Evolutionary conservation across 2,329 filamentous ascomycete species (phyloP).

Genomic region (Diaporthe nobilis): DNA sequence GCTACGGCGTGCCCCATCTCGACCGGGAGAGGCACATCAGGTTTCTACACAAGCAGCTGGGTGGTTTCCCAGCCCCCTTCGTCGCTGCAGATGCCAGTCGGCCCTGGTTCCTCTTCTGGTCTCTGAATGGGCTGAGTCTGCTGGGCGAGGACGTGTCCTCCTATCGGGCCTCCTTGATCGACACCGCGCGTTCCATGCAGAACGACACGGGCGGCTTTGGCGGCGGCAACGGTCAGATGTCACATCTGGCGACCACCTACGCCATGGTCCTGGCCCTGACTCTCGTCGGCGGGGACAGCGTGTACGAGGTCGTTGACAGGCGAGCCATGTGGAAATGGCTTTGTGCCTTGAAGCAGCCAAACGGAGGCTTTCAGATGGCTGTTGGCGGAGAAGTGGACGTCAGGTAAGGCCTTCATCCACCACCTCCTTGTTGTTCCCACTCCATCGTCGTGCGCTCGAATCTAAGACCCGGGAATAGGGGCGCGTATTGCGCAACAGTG

Average conservation of each 20-base stretch:
- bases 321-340: slow-evolving; percentile 93
- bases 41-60: slow-evolving; percentile 73
- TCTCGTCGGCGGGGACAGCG: slow-evolving; percentile 81
- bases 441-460: not conserved
- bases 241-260: slow-evolving; percentile 92
- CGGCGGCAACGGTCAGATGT: slow-evolving; percentile 91
- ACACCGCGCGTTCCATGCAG: slow-evolving; percentile 85
- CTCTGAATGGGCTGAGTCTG: slow-evolving; percentile 79
- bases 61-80: slow-evolving; percentile 77
- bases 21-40: slow-evolving; percentile 72
- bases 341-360: slow-evolving; percentile 84
- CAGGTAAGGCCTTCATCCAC: slow-evolving; percentile 63
- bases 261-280: slow-evolving; percentile 84
- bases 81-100: slow-evolving; percentile 86
- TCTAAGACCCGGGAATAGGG: slow-evolving; percentile 63
- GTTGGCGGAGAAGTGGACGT: slow-evolving; percentile 93
- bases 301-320: slow-evolving; percentile 83
- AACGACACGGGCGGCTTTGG: slow-evolving; percentile 89
- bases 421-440: not conserved
- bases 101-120: slow-evolving; percentile 97
- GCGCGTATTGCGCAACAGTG: slow-evolving; percentile 91
- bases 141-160: slow-evolving; percentile 80
- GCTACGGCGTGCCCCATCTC: slow-evolving; percentile 81
- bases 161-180: slow-evolving; percentile 78
- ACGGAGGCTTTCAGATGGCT: slow-evolving; percentile 92